Evolutionary conservation across 2,329 filamentous ascomycete genomes (phyloP), one percentile per base, ranked within the genome.

Genomic region (Nemania serpens): DNA sequence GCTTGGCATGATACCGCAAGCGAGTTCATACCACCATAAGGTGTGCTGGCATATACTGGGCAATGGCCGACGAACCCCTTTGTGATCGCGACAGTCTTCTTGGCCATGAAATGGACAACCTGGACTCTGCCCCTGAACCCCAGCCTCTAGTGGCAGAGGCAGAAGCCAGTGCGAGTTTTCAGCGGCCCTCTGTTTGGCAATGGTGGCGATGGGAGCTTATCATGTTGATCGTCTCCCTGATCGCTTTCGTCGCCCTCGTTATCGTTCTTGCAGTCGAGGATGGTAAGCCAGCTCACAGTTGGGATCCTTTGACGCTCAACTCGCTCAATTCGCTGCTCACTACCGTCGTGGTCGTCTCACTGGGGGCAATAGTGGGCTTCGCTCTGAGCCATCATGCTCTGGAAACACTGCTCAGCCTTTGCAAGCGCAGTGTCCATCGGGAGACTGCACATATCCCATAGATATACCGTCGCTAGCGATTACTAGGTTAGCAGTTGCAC

Each of bases 211-310:
- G 20, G 37, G 49, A 42, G 37, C 49, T 42, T 10, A 25, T 41
- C n/a, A 41, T 52, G 49, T 2, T 42, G 37, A 10, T 50, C 34
- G 33, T 50, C 33, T 39, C 47, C 22, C 33, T 50, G 47, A 25
- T 50, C 49, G 49, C 36, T 33, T 52, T 52, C 37, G 22, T 37
- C n/a, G 49, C 36, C 5, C 49, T 52, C 22, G 37, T 41, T 33
- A 37, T 12, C 37, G 17, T 42, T 7, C 49, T 52, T 37, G 49
- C 49, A 3, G 15, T 42, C 22, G 29, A 25, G 37, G 37, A 52
- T 20, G 5, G 12, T 15, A 17, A 52, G 37, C 47, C 10, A 37
- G 10, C 34, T 37, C 34, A 15, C 10, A 37, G 34, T 9, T 37
- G 34, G 34, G 34, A 9, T 37, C 34, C 34, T 5, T 12, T 37